These are phyloP conservation scores for Delitschia confertaspora DNA, from an alignment of 495 filamentous ascomycete species.

Conservation along the genomic window DNA sequence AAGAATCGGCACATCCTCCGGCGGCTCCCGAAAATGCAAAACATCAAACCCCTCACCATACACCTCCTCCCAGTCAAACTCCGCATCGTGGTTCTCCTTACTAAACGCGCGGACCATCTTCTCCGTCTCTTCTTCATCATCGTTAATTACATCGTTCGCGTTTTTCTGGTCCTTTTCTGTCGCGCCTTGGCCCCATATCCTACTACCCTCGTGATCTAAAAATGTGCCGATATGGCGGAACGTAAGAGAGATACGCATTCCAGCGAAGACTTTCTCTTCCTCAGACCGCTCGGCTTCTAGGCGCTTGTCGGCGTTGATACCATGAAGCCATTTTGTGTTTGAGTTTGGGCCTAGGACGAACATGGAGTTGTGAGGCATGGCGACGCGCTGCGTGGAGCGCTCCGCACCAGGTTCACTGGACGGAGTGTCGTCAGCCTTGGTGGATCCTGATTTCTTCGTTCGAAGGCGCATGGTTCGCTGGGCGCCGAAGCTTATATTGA, in stretches of 20 bases:
- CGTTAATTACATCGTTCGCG: slow-evolving; percentile 59
- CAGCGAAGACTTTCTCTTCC: slow-evolving; percentile 61
- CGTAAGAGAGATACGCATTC: slow-evolving; percentile 82
- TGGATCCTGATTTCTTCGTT: slow-evolving; percentile 55
- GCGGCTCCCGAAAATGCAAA: slow-evolving; percentile 51
- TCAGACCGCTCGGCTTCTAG: slow-evolving; percentile 51
- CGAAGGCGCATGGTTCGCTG: slow-evolving; percentile 85
- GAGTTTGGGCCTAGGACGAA: slow-evolving; percentile 73
- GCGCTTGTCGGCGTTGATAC: slow-evolving; percentile 80
- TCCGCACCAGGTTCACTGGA: slow-evolving; percentile 17
- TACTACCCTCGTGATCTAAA: slow-evolving; percentile 48
- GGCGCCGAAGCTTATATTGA: slow-evolving; percentile 87
- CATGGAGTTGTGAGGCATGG: slow-evolving; percentile 80
- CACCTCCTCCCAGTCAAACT: slow-evolving; percentile 68
- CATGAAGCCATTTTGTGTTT: slow-evolving; percentile 83
- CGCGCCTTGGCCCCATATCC: slow-evolving; percentile 92
- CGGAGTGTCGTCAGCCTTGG: slow-evolving; percentile 21
- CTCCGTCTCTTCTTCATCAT: slow-evolving; percentile 55
- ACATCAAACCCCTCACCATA: slow-evolving; percentile 87
- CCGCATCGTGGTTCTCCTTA: slow-evolving; percentile 63
- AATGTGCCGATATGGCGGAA: slow-evolving; percentile 89
- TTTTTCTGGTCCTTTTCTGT: slow-evolving; percentile 49
- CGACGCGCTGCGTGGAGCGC: slow-evolving; percentile 54
- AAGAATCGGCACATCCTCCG: slow-evolving; percentile 20
- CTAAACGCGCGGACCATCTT: slow-evolving; percentile 71